Evolutionary conservation across 129 eudicot genomes (phyloP).

Genomic region (Lonicera japonica): DNA sequence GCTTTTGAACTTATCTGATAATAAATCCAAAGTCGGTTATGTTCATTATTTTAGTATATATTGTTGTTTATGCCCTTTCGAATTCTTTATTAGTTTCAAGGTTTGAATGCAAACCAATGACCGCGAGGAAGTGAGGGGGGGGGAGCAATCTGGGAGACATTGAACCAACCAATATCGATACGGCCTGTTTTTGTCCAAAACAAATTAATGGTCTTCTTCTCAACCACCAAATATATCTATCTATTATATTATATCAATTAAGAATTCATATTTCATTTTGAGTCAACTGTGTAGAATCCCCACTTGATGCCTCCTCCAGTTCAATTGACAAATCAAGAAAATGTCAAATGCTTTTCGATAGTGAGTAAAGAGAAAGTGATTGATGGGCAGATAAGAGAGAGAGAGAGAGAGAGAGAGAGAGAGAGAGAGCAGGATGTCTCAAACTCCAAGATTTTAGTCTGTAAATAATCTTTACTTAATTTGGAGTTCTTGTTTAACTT

Average conservation of each 20-base stretch:
- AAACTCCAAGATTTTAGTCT: background rate
- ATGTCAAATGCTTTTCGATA: slow-evolving; percentile 22
- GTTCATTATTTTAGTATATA: background rate
- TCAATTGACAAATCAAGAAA: slow-evolving; percentile 1
- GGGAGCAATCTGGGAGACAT: slow-evolving; percentile 19
- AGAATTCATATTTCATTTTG: slow-evolving; percentile 11
- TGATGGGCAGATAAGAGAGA: background rate
- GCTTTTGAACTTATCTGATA: background rate
- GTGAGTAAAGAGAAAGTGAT: background rate
- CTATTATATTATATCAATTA: background rate
- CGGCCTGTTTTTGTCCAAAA: slow-evolving; percentile 11
- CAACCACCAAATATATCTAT: slow-evolving; percentile 31
- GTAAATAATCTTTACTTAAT: background rate
- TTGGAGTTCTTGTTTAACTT: background rate
- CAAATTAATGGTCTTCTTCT: slow-evolving; percentile 17
- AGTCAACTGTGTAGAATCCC: slow-evolving; percentile 45
- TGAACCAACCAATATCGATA: slow-evolving; percentile 35
- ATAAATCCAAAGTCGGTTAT: background rate
- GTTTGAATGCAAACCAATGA: slow-evolving; percentile 3
- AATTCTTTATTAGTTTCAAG: background rate
- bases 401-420: background rate
- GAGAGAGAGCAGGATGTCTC: background rate
- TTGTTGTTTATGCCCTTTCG: background rate
- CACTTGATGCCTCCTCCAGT: slow-evolving; percentile 14
- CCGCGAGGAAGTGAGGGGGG: slow-evolving; percentile 10